Conservation (phyloP, 2,329 filamentous ascomycete genomes). For the Neurospora sp. region DNA sequence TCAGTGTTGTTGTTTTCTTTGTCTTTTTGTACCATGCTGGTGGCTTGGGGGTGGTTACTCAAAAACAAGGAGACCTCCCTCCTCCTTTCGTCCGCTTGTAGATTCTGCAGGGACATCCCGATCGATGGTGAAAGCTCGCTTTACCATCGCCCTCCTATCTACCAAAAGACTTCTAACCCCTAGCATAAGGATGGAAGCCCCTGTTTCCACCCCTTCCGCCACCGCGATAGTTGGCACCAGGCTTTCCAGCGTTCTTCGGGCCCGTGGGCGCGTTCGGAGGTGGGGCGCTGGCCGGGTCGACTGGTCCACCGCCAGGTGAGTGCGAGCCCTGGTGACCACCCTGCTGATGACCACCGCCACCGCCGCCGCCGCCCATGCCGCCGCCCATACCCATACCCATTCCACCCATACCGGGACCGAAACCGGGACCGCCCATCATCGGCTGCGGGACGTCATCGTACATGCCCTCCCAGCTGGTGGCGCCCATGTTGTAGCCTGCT, state of each 20-base stretch:
- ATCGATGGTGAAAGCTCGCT: not conserved
- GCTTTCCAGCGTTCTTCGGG: slow-evolving; percentile 87
- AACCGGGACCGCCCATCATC: slow-evolving; percentile 45
- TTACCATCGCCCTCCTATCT: not conserved
- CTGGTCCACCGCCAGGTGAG: slow-evolving; percentile 24
- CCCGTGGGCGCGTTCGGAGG: slow-evolving; percentile 86
- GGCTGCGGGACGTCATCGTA: slow-evolving; percentile 92
- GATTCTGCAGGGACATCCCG: not conserved
- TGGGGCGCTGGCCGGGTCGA: slow-evolving; percentile 47
- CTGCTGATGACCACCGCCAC: slow-evolving; percentile 22
- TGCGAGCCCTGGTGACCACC: slow-evolving; percentile 17
- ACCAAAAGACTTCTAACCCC: slow-evolving; percentile 13
- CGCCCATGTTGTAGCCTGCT: slow-evolving; percentile 38
- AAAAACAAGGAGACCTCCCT: not conserved
- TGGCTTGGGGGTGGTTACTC: not conserved
- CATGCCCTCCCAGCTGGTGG: slow-evolving; percentile 95
- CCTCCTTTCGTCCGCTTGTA: not conserved
- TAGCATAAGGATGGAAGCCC: slow-evolving; percentile 68
- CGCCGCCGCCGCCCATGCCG: slow-evolving; percentile 25
- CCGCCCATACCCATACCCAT: slow-evolving; percentile 27
- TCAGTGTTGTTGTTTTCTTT: not conserved
- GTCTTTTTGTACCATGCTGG: not conserved
- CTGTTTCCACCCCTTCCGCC: slow-evolving; percentile 67
- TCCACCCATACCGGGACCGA: slow-evolving; percentile 34
- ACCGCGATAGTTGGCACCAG: slow-evolving; percentile 86